Conservation (phyloP, 75 land plant genomes). For the Cupressus sempervirens region DNA sequence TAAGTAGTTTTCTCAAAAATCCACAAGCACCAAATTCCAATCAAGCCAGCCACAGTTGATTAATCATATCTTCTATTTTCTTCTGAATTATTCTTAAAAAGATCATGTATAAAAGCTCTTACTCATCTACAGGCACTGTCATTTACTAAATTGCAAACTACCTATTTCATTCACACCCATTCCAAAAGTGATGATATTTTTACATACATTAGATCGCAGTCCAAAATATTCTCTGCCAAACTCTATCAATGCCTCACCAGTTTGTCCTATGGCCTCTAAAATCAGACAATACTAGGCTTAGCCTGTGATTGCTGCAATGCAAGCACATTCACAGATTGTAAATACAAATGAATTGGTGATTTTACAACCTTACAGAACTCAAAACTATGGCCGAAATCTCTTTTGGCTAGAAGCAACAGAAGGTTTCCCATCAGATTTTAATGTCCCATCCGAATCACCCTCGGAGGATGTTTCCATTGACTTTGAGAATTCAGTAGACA, state of each 20-base stretch:
- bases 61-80: neutral
- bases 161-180: neutral
- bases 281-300: neutral
- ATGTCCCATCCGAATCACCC: conserved; percentile 28
- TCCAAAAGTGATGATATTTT: neutral
- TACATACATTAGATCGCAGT: neutral
- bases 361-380: neutral
- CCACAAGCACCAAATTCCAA: neutral
- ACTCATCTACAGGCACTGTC: neutral
- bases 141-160: neutral
- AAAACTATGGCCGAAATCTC: conserved; percentile 17
- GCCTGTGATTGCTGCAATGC: neutral
- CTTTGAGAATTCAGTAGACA: conserved; percentile 34
- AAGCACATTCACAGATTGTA: neutral
- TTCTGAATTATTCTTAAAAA: neutral
- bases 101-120: neutral
- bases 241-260: neutral
- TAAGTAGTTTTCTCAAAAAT: neutral
- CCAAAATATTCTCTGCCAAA: neutral
- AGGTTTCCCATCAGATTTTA: conserved; percentile 27
- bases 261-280: neutral
- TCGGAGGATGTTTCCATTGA: conserved; percentile 28
- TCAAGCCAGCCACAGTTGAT: neutral
- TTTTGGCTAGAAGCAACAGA: conserved; percentile 19
- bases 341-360: conserved; percentile 1